A percentile compares a stretch with the other conserved stretches of the same genome.
phyloP scores from a whole-genome alignment of 2,329 filamentous ascomycete genomes.

The Aureobasidium mangrovei region DNA sequence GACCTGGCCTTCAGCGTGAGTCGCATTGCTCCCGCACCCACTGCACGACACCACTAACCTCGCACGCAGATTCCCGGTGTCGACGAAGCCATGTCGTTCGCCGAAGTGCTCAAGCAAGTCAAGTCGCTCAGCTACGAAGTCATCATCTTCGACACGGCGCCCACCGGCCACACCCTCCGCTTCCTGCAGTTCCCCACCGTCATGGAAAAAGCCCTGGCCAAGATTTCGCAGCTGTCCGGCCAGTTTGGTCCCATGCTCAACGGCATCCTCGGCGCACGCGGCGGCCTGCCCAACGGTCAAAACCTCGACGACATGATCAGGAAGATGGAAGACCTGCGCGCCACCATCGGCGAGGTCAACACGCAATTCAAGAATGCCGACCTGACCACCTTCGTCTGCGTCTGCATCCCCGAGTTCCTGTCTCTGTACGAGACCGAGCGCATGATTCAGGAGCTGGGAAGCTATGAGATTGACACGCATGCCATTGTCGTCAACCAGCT shows the following conservation, averaged over 20 bases:
- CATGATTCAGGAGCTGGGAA: slow-evolving; percentile 96
- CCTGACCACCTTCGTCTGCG: slow-evolving; percentile 93
- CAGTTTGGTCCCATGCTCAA: slow-evolving; percentile 97
- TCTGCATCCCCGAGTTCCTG: slow-evolving; percentile 96
- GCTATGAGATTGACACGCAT: slow-evolving; percentile 92
- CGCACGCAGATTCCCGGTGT: slow-evolving; percentile 78
- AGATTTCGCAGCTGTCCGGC: slow-evolving; percentile 83
- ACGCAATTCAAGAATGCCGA: slow-evolving; percentile 95
- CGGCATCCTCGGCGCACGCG: slow-evolving; percentile 72
- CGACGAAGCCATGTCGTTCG: slow-evolving; percentile 99
- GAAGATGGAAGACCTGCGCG: slow-evolving; percentile 87
- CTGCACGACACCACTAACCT: neutral
- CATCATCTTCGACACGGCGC: slow-evolving; percentile 98
- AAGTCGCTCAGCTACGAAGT: slow-evolving; percentile 98
- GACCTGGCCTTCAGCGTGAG: slow-evolving; percentile 88
- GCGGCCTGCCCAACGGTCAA: slow-evolving; percentile 80
- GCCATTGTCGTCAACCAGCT: slow-evolving; percentile 97
- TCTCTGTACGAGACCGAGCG: slow-evolving; percentile 97
- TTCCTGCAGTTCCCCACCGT: slow-evolving; percentile 98
- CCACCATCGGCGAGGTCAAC: slow-evolving; percentile 93
- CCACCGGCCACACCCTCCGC: slow-evolving; percentile 93
- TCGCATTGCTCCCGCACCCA: neutral
- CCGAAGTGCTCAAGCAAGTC: slow-evolving; percentile 97
- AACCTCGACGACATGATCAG: slow-evolving; percentile 84
- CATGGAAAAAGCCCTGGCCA: slow-evolving; percentile 96